A percentile compares a stretch with the other conserved stretches of the same genome.
phyloP scores from a whole-genome alignment of 805 yeast species.

The Peterozyma toletana region DNA sequence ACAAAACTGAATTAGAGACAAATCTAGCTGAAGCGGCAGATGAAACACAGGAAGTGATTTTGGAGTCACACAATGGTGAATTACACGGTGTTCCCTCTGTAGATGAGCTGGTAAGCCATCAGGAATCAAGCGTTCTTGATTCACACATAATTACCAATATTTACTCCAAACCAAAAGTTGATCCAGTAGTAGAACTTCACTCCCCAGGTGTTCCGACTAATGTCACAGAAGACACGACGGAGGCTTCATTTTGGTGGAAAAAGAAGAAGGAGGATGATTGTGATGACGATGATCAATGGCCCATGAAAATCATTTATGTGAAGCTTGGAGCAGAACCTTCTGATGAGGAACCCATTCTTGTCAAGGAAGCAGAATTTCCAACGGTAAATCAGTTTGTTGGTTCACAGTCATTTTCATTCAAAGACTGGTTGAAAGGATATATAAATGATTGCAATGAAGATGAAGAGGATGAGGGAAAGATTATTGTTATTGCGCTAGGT shows the following conservation, averaged over 20 bases:
- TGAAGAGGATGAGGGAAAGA: constrained; percentile 1
- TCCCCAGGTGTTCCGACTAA: too few relatives aligned
- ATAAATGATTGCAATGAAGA: constrained; percentile 2
- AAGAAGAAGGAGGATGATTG: neutral
- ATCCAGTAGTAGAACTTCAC: neutral
- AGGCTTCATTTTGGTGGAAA: constrained; percentile 4
- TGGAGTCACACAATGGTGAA: too few relatives aligned
- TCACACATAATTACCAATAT: too few relatives aligned
- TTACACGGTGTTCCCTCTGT: too few relatives aligned
- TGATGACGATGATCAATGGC: constrained; percentile 5
- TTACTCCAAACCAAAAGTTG: neutral
- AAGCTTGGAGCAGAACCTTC: constrained; percentile 1
- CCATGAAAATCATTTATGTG: constrained; percentile 3
- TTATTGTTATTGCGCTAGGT: constrained; percentile 5
- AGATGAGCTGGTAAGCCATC: too few relatives aligned
- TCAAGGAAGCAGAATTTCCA: constrained; percentile 1
- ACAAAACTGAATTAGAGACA: too few relatives aligned
- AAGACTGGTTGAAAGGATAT: constrained; percentile 3
- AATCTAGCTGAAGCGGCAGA: too few relatives aligned
- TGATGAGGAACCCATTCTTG: neutral
- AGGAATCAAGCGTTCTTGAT: too few relatives aligned
- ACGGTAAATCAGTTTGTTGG: neutral
- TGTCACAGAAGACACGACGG: neutral
- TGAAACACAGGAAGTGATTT: too few relatives aligned
- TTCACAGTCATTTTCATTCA: constrained; percentile 2